These are phyloP conservation scores for Dactylella cylindrospora DNA, from an alignment of 2,329 filamentous ascomycete genomes.

Conservation along the genomic window DNA sequence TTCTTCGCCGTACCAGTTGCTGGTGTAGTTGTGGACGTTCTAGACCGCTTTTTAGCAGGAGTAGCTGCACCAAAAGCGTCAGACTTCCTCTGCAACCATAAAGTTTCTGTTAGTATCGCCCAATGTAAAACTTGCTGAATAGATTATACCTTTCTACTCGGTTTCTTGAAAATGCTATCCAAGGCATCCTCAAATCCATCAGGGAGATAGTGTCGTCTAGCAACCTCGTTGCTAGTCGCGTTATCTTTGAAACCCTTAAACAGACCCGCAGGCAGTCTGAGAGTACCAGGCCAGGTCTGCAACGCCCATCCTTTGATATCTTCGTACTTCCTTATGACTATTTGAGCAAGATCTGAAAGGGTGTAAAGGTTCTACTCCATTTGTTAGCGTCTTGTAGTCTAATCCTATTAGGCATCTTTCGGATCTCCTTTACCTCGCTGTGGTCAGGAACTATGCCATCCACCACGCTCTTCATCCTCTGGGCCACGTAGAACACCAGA, in stretches of 20 bases:
- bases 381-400: conserved; percentile 53
- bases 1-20: conserved; percentile 40
- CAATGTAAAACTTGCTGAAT: background rate
- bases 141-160: conserved; percentile 52
- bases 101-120: background rate
- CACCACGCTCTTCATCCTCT: conserved; percentile 84
- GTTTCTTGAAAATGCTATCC: conserved; percentile 64
- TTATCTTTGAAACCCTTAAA: conserved; percentile 76
- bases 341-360: conserved; percentile 81
- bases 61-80: conserved; percentile 27
- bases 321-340: conserved; percentile 79
- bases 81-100: conserved; percentile 31
- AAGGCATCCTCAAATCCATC: conserved; percentile 74
- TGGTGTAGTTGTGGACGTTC: conserved; percentile 16
- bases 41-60: conserved; percentile 44
- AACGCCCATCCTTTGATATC: conserved; percentile 83
- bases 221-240: conserved; percentile 77
- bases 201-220: conserved; percentile 79
- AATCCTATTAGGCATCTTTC: background rate
- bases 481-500: conserved; percentile 86
- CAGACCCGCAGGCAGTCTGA: conserved; percentile 75
- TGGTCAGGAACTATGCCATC: conserved; percentile 71
- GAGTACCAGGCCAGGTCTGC: conserved; percentile 77
- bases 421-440: conserved; percentile 55
- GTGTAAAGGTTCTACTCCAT: conserved; percentile 69